Percentiles rank a stretch among this genome's conserved stretches.
These are phyloP conservation scores for Neopestalotiopsis clavispora DNA, from an alignment of 2,329 filamentous ascomycete genomes.

Conservation along the genomic window DNA sequence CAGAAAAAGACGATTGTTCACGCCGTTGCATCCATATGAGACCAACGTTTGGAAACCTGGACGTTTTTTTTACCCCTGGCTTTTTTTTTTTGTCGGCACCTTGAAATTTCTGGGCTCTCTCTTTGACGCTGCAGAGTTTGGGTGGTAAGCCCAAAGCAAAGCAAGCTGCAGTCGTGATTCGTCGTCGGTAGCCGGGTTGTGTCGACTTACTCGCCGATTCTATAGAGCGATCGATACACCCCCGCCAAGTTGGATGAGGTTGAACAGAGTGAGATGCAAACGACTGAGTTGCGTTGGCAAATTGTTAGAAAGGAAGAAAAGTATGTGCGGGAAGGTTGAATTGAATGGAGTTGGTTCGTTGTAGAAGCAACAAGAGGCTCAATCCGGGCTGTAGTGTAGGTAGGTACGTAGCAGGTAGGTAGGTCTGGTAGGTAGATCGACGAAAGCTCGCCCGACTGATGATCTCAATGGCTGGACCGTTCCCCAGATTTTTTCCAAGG, in stretches of 20 bases:
- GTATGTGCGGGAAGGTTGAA: background rate
- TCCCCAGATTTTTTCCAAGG: slow-evolving; percentile 17
- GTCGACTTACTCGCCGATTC: background rate
- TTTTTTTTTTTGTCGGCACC: background rate
- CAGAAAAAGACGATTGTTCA: background rate
- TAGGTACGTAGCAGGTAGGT: too few species aligned
- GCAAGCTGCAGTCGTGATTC: slow-evolving; percentile 6
- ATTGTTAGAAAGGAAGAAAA: background rate
- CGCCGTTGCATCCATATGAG: background rate
- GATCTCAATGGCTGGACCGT: slow-evolving; percentile 16
- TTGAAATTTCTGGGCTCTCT: background rate
- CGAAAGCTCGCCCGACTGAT: slow-evolving; percentile 7
- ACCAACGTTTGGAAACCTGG: background rate
- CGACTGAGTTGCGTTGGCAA: background rate
- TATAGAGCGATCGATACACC: background rate
- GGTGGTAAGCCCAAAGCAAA: background rate
- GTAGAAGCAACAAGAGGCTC: background rate
- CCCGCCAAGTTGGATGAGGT: background rate
- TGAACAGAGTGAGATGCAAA: background rate
- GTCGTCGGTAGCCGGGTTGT: background rate
- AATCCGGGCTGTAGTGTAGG: background rate
- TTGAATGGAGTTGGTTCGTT: background rate
- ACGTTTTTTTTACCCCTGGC: slow-evolving; percentile 15
- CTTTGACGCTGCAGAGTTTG: background rate
- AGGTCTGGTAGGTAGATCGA: background rate